A percentile compares a stretch with the other conserved stretches of the same genome.
Evolutionary conservation across 371 early-diverging fungal species (phyloP).

Genomic region (Synchytrium microbalum): DNA sequence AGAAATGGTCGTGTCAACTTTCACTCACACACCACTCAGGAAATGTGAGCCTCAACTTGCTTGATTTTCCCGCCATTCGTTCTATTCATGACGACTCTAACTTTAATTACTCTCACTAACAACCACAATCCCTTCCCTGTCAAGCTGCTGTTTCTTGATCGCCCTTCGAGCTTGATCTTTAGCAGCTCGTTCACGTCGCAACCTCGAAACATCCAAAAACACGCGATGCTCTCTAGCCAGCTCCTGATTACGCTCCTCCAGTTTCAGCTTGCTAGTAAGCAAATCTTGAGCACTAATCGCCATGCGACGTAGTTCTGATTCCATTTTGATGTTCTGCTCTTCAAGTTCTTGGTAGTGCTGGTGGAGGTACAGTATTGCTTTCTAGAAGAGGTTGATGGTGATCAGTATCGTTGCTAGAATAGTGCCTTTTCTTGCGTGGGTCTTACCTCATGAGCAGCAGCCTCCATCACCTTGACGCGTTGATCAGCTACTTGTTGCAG

Average conservation of each 20-base stretch:
- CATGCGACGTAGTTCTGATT: slow-evolving; percentile 32
- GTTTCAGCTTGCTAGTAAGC: slow-evolving; percentile 21
- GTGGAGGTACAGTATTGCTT: slow-evolving; percentile 33
- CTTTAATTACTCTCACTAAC: not conserved
- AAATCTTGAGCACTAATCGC: slow-evolving; percentile 26
- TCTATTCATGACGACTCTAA: too few species aligned
- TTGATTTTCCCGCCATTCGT: too few species aligned
- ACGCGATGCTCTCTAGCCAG: slow-evolving; percentile 26
- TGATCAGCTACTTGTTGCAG: slow-evolving; percentile 37
- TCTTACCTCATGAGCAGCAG: slow-evolving; percentile 38
- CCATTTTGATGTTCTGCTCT: slow-evolving; percentile 30
- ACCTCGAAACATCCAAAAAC: slow-evolving; percentile 23
- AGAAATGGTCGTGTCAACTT: too few species aligned
- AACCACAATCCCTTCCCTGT: not conserved
- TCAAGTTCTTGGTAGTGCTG: slow-evolving; percentile 4
- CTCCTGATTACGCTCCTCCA: slow-evolving; percentile 30
- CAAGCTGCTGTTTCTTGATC: not conserved
- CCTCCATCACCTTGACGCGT: slow-evolving; percentile 37
- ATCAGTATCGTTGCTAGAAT: not conserved
- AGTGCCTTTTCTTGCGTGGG: too few species aligned
- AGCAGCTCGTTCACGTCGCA: slow-evolving; percentile 21
- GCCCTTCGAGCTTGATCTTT: slow-evolving; percentile 12
- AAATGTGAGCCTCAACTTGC: too few species aligned
- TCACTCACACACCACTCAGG: too few species aligned
- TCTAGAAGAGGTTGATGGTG: slow-evolving; percentile 11